Base-by-base conservation (phyloP, 1,139 yeast species). In the Pneumocystis wakefieldiae region DNA sequence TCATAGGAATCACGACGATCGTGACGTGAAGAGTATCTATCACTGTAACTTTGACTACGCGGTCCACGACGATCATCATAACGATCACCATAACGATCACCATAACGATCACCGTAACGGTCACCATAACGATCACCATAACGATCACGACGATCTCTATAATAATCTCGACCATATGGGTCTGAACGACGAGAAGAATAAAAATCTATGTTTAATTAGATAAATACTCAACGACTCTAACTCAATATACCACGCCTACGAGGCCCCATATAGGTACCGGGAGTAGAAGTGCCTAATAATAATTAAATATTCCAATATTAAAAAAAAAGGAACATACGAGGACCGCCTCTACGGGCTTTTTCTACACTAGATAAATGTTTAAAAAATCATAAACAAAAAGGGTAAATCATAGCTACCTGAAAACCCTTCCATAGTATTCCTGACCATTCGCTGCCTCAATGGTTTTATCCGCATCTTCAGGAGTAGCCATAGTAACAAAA, bases 191-290 rank as follows among this genome's bases (percentile, higher is more conserved):
- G 65, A 59, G 62, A 62, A 39, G 64, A 66, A 60, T 68, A 67
- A 65, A 68, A 68, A 63, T 67, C 69, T 63, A 61, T 19, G 8
- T 19, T 58, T 37, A 12, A 61, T 61, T 42, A 37, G 17, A 35
- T 36, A 32, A 19, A 4, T 10, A 29, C 64, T 37, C 61, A 37
- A 19, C 59, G 59, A 17, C 41, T 63, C 19, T 63, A 29, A 57
- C 12, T 17, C 15, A 57, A 59, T 5, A 58, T 63, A 19, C 61
- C 62, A 3, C 65, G 68, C 68, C 72, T 74, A 59, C 75, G 74
- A 19, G 77, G 76, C 4, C 77, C 77, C 66, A 72, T 73, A 68
- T 75, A 75, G 67, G 72, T 73, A 59, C 77, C 77, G 14, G 77
- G 77, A 4, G 77, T 75, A 28, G 77, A 77, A 24, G 76, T 73